Conservation (phyloP, 805 yeast genomes). For the Candida quercuum region DNA sequence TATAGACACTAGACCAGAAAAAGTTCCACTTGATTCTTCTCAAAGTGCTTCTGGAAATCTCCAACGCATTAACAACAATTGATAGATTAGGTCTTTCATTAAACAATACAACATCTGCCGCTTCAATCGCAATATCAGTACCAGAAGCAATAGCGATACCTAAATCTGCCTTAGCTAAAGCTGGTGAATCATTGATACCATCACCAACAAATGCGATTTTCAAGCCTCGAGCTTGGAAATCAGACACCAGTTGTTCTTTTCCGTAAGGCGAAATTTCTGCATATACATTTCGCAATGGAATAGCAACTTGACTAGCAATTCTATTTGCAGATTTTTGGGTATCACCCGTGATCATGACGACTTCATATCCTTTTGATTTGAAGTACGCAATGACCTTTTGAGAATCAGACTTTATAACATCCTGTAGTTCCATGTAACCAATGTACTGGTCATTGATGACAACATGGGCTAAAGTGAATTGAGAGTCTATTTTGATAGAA, state of each 20-base stretch:
- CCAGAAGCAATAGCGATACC: slow-evolving; percentile 93
- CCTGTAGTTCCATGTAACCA: slow-evolving; percentile 67
- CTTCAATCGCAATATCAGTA: slow-evolving; percentile 92
- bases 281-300: slow-evolving; percentile 57
- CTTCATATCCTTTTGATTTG: slow-evolving; percentile 43
- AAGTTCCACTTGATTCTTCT: slow-evolving; percentile 74
- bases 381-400: slow-evolving; percentile 53
- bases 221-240: slow-evolving; percentile 41
- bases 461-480: slow-evolving; percentile 49
- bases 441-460: slow-evolving; percentile 49
- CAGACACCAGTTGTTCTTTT: slow-evolving; percentile 62
- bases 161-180: slow-evolving; percentile 78
- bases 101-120: slow-evolving; percentile 87
- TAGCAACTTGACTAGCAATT: slow-evolving; percentile 65
- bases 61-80: slow-evolving; percentile 57
- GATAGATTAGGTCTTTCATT: slow-evolving; percentile 33
- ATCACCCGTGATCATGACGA: slow-evolving; percentile 93
- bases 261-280: slow-evolving; percentile 74
- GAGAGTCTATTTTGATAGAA: slow-evolving; percentile 22
- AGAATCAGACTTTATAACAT: slow-evolving; percentile 64
- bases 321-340: slow-evolving; percentile 51
- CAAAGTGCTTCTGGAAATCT: slow-evolving; percentile 67
- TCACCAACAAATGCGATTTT: slow-evolving; percentile 90
- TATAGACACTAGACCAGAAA: slow-evolving; percentile 82
- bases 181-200: slow-evolving; percentile 98